These are phyloP conservation scores for Halophytophthora polymorphica DNA, from an alignment of 352 stramenopile genomes.

Conservation along the genomic window DNA sequence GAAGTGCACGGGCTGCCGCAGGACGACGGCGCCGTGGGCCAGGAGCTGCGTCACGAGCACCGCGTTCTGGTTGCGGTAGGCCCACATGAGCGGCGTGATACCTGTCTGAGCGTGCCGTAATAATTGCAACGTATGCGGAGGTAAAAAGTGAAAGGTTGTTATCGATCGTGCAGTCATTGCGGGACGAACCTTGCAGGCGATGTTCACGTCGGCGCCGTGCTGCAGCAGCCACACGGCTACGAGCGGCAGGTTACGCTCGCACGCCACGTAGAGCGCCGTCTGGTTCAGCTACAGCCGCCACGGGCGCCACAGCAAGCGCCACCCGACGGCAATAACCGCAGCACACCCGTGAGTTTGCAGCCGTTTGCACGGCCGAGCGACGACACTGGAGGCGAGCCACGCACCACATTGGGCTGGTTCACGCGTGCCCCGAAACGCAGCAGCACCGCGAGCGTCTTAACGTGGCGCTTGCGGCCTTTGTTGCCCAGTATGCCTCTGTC, in stretches of 20 bases:
- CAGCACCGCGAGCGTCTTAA: slow-evolving; percentile 56
- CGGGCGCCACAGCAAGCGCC: background rate
- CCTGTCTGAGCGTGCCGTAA: too few species aligned
- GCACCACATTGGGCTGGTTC: slow-evolving; percentile 50
- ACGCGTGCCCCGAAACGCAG: slow-evolving; percentile 50
- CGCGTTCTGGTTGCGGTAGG: slow-evolving; percentile 50
- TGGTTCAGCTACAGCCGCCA: slow-evolving; percentile 43
- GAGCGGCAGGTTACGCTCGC: slow-evolving; percentile 37
- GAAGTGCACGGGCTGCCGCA: slow-evolving; percentile 27
- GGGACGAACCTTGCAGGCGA: slow-evolving; percentile 44
- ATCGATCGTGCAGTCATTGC: too few species aligned
- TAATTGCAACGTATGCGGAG: too few species aligned
- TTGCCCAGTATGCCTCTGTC: slow-evolving; percentile 36
- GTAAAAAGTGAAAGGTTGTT: too few species aligned
- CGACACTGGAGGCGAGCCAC: too few species aligned
- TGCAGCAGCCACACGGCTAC: slow-evolving; percentile 48
- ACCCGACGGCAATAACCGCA: background rate
- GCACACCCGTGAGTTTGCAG: background rate
- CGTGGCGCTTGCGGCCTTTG: slow-evolving; percentile 42
- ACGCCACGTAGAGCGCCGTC: slow-evolving; percentile 53
- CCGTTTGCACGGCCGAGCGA: too few species aligned
- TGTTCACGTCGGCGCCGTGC: slow-evolving; percentile 54
- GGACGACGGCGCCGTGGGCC: slow-evolving; percentile 34
- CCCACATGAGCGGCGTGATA: slow-evolving; percentile 50
- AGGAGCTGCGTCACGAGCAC: slow-evolving; percentile 43